Percentiles rank a stretch among this genome's conserved stretches.
These are phyloP conservation scores for Verticillium longisporum DNA, from an alignment of 2,329 filamentous ascomycete genomes.

Conservation along the genomic window DNA sequence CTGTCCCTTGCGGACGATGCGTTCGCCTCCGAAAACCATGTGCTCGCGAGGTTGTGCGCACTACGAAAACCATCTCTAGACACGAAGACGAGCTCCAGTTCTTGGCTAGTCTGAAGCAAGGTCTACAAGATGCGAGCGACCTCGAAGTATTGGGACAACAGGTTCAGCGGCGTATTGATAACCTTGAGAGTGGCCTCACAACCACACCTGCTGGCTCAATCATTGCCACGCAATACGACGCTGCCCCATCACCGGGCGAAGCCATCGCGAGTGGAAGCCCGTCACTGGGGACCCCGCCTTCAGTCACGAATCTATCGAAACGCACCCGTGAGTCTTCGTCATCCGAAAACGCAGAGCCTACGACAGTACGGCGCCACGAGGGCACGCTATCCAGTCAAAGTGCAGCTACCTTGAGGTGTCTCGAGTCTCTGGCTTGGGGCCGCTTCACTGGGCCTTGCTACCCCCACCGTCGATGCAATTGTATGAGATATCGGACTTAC, in stretches of 20 bases:
- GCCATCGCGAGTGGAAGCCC: not conserved
- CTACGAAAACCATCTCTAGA: not conserved
- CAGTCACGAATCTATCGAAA: not conserved
- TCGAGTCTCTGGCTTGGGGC: constrained; percentile 30
- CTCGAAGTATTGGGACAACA: not conserved
- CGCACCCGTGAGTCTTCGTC: not conserved
- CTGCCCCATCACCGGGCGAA: not conserved
- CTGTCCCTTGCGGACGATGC: constrained; percentile 12
- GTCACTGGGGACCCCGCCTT: not conserved
- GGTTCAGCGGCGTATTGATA: not conserved
- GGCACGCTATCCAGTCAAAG: not conserved
- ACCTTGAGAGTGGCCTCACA: not conserved
- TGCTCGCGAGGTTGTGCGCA: constrained; percentile 6
- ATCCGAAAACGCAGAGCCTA: not conserved
- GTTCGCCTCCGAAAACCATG: constrained; percentile 4
- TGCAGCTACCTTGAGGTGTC: constrained; percentile 16
- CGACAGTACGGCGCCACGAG: not conserved
- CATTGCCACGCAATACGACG: not conserved
- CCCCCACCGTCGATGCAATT: constrained; percentile 23
- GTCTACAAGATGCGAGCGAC: not conserved
- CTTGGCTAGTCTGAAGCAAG: not conserved
- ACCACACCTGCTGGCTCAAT: not conserved
- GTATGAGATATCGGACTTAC: constrained; percentile 15
- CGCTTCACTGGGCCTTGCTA: constrained; percentile 24
- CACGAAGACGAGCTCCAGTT: constrained; percentile 5